Percentiles rank a stretch among this genome's conserved stretches.
phyloP scores from a whole-genome alignment of 1,284 basidiomycete species.

The Moesziomyces antarcticus region DNA sequence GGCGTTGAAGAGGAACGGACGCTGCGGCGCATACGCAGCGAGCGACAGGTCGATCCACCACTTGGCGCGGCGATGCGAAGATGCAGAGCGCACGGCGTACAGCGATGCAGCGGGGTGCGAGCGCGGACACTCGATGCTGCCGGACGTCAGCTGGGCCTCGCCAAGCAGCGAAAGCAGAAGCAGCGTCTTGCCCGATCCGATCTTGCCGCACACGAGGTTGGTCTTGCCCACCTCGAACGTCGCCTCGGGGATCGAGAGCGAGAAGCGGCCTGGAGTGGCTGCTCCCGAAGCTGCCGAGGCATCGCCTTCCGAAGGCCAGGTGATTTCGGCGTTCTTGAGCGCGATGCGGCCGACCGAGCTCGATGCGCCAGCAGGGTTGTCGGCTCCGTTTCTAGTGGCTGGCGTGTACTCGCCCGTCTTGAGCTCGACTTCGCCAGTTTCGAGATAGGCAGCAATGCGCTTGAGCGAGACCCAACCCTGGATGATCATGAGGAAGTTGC shows the following conservation, averaged over 20 bases:
- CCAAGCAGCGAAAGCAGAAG: slow-evolving; percentile 60
- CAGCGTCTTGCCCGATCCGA: slow-evolving; percentile 64
- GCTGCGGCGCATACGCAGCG: slow-evolving; percentile 83
- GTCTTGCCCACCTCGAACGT: slow-evolving; percentile 17
- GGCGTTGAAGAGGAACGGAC: slow-evolving; percentile 88
- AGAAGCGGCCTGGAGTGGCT: slow-evolving; percentile 4
- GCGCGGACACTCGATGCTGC: slow-evolving; percentile 52
- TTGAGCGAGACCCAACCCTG: slow-evolving; percentile 80
- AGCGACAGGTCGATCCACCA: slow-evolving; percentile 39
- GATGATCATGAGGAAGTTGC: slow-evolving; percentile 46
- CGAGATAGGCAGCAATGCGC: slow-evolving; percentile 81
- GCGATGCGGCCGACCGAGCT: slow-evolving; percentile 7
- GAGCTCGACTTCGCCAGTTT: slow-evolving; percentile 78
- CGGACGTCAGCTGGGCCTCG: slow-evolving; percentile 50
- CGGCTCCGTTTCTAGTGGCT: slow-evolving; percentile 4
- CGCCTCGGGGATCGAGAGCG: slow-evolving; percentile 25
- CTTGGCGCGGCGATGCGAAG: background rate
- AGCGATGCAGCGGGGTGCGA: slow-evolving; percentile 27
- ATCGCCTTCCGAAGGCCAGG: slow-evolving; percentile 19
- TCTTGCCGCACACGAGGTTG: slow-evolving; percentile 56
- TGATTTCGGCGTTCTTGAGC: slow-evolving; percentile 23
- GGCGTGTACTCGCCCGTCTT: slow-evolving; percentile 54
- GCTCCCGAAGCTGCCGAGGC: background rate
- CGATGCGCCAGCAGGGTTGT: background rate
- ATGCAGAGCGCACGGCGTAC: slow-evolving; percentile 4